Base-by-base conservation (phyloP, 2,329 filamentous ascomycete species). In the Lasiodiplodia hormozganensis region DNA sequence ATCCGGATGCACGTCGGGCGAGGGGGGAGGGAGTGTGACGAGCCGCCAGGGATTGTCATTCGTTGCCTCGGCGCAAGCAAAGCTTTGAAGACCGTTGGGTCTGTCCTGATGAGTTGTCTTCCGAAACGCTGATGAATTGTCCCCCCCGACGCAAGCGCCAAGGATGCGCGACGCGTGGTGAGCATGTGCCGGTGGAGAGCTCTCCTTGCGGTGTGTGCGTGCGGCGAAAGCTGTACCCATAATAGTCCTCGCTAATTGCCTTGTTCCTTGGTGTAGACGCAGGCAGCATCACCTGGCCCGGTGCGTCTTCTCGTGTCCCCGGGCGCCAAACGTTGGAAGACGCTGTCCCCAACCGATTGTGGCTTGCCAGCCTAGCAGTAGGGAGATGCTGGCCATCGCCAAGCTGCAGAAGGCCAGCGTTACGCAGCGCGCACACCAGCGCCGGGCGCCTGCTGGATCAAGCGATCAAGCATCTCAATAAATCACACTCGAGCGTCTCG, bases 91-190 rank as follows among this genome's bases (percentile, higher is more conserved):
- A 51, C 47, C 21, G 47, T 38, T 64, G 60, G 43, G 60, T 21
- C 23, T 49, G n/a, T 18, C 31, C 60, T 62, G 58, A 62, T 62
- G 58, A 62, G 58, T 51, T 62, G 58, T 49, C 14, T 62, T 51
- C 10, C 8, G 40, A 62, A 12, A 28, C 14, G 58, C 60, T 52
- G 60, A 64, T 64, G 60, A 64, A 38, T 52, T 64, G 60, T 64
- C 31, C 25, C 31, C 38, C 28, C 16, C 18, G 52, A 56, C 25
- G 40, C 40, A 43, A 62, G 58, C 40, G n/a, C 25, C 60, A 23
- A 34, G 60, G 60, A 38, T 57, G 23, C 18, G 60, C 60, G 47
- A 64, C 51, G 51, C 47, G 60, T 52, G 31, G 58, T 52, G 31
- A 38, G 40, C 60, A 64, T 52, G 47, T 52, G 47, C 60, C 28